Evolutionary conservation across 1,139 yeast species (phyloP).

Genomic region (Geotrichum bryndzae): DNA sequence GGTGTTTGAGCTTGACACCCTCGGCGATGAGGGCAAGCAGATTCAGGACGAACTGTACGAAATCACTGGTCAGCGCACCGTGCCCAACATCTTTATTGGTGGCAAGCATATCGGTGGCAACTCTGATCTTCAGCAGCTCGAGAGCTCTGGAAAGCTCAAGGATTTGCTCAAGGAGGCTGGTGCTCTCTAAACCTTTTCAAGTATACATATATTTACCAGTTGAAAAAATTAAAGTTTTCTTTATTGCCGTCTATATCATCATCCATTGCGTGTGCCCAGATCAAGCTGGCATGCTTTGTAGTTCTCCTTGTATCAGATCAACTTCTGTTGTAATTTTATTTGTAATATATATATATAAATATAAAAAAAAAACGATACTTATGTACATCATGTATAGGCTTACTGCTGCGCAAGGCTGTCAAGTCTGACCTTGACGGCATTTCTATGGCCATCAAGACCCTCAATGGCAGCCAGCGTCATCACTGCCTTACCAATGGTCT

Average conservation of each 20-base stretch:
- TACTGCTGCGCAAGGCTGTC: slow-evolving; percentile 41
- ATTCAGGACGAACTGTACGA: slow-evolving; percentile 74
- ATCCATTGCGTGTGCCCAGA: neutral
- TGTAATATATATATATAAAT: neutral
- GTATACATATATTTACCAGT: neutral
- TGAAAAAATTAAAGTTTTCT: neutral
- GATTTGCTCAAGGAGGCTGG: slow-evolving; percentile 28
- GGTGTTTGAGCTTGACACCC: slow-evolving; percentile 27
- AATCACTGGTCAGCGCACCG: slow-evolving; percentile 85
- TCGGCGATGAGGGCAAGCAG: slow-evolving; percentile 47
- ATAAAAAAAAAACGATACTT: neutral
- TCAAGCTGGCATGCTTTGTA: neutral
- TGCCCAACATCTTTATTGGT: slow-evolving; percentile 84
- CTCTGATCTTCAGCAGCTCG: slow-evolving; percentile 69
- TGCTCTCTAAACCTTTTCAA: slow-evolving; percentile 6
- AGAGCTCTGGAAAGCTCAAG: slow-evolving; percentile 38
- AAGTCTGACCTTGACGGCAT: slow-evolving; percentile 92
- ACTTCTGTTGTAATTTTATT: neutral
- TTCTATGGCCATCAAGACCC: slow-evolving; percentile 94
- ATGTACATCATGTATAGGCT: neutral
- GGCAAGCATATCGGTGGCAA: slow-evolving; percentile 95
- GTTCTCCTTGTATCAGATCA: neutral
- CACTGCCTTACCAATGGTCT: slow-evolving; percentile 87
- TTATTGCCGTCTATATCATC: neutral
- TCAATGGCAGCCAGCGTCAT: slow-evolving; percentile 96